A percentile compares a stretch with the other conserved stretches of the same genome.
phyloP scores from a whole-genome alignment of 140 eudicot genomes.

The Cichorium intybus region DNA sequence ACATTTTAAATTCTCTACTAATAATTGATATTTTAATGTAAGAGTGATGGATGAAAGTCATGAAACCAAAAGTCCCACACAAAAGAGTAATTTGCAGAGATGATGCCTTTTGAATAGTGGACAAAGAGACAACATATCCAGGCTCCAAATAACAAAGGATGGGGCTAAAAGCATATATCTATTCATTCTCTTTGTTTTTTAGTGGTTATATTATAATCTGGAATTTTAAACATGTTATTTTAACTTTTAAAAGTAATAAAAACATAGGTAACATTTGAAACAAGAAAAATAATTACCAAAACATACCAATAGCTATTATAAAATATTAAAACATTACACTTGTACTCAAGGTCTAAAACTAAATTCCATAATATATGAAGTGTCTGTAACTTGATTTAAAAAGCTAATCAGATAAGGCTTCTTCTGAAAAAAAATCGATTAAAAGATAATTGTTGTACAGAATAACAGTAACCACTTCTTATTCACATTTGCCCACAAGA shows the following conservation, averaged over 20 bases:
- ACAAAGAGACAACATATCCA: slow-evolving; percentile 25
- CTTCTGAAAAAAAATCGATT: too few relatives aligned
- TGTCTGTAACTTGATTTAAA: not conserved
- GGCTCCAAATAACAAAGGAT: slow-evolving; percentile 2
- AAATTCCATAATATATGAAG: too few relatives aligned
- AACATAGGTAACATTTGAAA: not conserved
- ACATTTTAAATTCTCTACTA: not conserved
- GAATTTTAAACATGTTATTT: not conserved
- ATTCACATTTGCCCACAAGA: slow-evolving; percentile 64
- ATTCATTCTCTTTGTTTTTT: not conserved
- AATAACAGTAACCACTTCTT: slow-evolving; percentile 34
- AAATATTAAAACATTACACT: not conserved
- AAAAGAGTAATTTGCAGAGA: slow-evolving; percentile 25
- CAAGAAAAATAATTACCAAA: not conserved
- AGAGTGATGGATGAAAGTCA: not conserved
- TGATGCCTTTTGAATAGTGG: slow-evolving; percentile 23
- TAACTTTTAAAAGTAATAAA: too few relatives aligned
- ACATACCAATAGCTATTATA: not conserved
- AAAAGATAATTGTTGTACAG: not conserved
- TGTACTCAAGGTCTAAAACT: not conserved
- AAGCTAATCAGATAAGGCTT: not conserved
- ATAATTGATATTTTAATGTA: not conserved
- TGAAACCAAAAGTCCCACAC: slow-evolving; percentile 18
- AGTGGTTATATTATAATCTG: not conserved
- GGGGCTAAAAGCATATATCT: slow-evolving; percentile 11